Evolutionary conservation across 2,329 filamentous ascomycete genomes (phyloP).

Genomic region (Fusarium kyushuense): DNA sequence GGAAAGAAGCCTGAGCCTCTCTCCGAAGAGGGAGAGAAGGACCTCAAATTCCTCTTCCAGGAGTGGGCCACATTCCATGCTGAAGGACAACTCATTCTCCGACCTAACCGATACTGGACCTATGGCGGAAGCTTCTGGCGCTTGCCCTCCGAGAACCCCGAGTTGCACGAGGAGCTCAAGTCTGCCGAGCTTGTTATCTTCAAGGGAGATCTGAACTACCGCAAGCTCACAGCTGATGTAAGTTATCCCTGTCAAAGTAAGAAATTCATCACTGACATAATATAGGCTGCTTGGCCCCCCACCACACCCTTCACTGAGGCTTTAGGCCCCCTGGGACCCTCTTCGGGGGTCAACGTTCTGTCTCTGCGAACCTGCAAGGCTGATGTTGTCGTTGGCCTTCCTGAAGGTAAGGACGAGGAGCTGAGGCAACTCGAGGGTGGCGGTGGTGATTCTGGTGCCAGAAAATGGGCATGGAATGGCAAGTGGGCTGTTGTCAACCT

Average conservation of each 20-base stretch:
- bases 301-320: slow-evolving; percentile 88
- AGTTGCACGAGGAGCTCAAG: slow-evolving; percentile 81
- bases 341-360: slow-evolving; percentile 85
- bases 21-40: slow-evolving; percentile 72
- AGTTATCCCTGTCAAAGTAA: slow-evolving; percentile 48
- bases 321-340: slow-evolving; percentile 85
- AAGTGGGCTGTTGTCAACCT: slow-evolving; percentile 92
- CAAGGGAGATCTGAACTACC: slow-evolving; percentile 97
- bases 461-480: slow-evolving; percentile 95
- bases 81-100: slow-evolving; percentile 84
- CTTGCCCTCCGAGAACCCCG: slow-evolving; percentile 75
- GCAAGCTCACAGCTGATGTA: slow-evolving; percentile 91
- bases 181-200: slow-evolving; percentile 90
- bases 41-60: slow-evolving; percentile 81
- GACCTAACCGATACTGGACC: slow-evolving; percentile 94
- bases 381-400: slow-evolving; percentile 92
- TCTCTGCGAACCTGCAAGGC: slow-evolving; percentile 96
- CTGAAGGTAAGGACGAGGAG: slow-evolving; percentile 83
- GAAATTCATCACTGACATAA: slow-evolving; percentile 19
- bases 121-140: slow-evolving; percentile 89
- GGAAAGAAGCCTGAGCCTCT: slow-evolving; percentile 71
- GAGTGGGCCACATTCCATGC: slow-evolving; percentile 84
- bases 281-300: slow-evolving; percentile 75
- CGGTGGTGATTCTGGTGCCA: slow-evolving; percentile 75
- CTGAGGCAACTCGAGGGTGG: slow-evolving; percentile 75